Evolutionary conservation across 2,329 filamentous ascomycete species (phyloP).

Genomic region (Neoscytalidium dimidiatum): DNA sequence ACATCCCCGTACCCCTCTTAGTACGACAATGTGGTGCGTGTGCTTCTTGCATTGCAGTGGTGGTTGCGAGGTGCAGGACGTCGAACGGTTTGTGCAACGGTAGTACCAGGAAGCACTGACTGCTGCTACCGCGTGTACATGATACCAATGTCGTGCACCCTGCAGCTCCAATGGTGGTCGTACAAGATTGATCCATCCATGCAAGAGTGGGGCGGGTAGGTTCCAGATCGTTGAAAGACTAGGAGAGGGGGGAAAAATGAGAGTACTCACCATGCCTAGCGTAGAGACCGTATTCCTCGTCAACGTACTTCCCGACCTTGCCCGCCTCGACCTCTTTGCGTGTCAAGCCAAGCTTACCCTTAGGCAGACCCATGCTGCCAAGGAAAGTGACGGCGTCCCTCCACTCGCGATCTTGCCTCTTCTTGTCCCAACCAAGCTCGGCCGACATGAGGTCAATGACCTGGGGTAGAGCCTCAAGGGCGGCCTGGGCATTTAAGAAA

Average conservation of each 20-base stretch:
- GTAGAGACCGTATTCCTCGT: constrained; percentile 53
- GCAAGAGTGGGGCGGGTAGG: not conserved
- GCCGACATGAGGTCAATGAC: constrained; percentile 89
- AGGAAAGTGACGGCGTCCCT: constrained; percentile 64
- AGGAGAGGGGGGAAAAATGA: not conserved
- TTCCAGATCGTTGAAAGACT: not conserved
- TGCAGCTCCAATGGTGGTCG: not conserved
- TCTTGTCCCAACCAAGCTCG: constrained; percentile 76
- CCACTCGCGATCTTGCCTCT: constrained; percentile 79
- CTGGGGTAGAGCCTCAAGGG: constrained; percentile 78
- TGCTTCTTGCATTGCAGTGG: constrained; percentile 6
- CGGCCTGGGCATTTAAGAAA: constrained; percentile 89
- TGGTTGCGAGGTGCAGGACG: not conserved
- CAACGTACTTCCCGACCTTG: constrained; percentile 41
- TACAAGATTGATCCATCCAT: not conserved
- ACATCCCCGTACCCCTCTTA: not conserved
- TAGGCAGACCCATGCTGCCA: constrained; percentile 63
- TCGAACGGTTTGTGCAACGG: constrained; percentile 3
- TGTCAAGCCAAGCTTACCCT: constrained; percentile 56
- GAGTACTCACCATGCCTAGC: constrained; percentile 49
- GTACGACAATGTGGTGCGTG: constrained; percentile 8
- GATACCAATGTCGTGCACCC: constrained; percentile 2
- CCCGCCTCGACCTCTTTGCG: constrained; percentile 62
- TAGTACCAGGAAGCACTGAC: constrained; percentile 4
- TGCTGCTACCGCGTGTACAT: constrained; percentile 14